Base-by-base conservation (phyloP, 1,284 basidiomycete genomes). In the Austroboletus novae-zelandiae region DNA sequence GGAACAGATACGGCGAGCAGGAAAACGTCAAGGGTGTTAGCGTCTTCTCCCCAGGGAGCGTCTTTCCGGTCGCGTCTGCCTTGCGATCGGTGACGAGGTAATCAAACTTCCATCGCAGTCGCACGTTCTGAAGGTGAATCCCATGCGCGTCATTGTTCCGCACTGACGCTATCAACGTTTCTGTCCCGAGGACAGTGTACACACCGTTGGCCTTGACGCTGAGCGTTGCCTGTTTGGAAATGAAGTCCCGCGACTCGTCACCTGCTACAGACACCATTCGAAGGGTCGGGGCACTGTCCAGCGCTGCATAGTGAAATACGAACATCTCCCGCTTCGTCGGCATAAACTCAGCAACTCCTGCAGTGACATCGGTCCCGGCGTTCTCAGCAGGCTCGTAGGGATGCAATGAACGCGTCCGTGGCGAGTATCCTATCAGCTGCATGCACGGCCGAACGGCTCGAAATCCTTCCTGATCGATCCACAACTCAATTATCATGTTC, bases 391-490 rank as follows among this genome's bases (percentile, higher is more conserved):
- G 52, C 27, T 61, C 61, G 40, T 67, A 69, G 44, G 62, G 56
- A 39, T 62, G 54, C 42, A 69, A 48, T 17, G 66, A 62, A 47
- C 72, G 71, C 13, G 65, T 61, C 27, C 66, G 64, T 31, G 62
- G 64, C 18, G 73, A 71, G 54, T 78, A 79, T 45, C 80, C 79
- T n/a, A 72, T 71, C 42, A 84, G 77, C 50, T 71, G 74, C 69
- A 90, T 84, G 11, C 72, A 67, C 17, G 84, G 79, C 20, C 74
- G 71, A 15, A 84, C 74, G 11, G 78, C 74, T 27, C 87, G 79
- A 57, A 86, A 88, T 8, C 86, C 84, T 69, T 91, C 89, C 66
- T 91, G 89, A 61, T 91, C 90, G 30, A 91, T 83, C 67, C 82
- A 78, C 29, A 91, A 69, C 51, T 87, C 79, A n/a, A 91, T 66